Conservation (phyloP, 768 basidiomycete genomes). For the Antrodiella citrinella region DNA sequence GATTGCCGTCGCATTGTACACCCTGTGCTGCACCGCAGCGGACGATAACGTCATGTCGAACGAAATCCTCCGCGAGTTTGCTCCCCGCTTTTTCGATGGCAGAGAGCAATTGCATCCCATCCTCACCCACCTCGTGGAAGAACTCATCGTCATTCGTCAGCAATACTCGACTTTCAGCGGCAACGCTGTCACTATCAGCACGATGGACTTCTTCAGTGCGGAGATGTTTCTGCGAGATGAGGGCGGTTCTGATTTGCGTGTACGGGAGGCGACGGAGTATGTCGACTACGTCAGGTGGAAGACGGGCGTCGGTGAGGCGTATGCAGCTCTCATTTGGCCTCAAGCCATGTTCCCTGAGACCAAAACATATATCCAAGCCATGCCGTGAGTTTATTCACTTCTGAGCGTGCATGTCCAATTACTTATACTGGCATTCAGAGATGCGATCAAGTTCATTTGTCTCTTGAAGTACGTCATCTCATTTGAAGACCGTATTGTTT, state of each 20-base stretch:
- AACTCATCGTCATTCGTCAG: conserved; percentile 22
- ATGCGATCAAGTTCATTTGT: conserved; percentile 2
- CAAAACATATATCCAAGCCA: conserved; percentile 27
- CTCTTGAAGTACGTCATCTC: background rate
- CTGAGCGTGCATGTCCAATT: background rate
- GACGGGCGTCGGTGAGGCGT: conserved; percentile 30
- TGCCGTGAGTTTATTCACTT: conserved; percentile 22
- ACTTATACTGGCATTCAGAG: background rate
- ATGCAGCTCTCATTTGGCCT: conserved; percentile 28
- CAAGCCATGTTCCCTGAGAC: conserved; percentile 23
- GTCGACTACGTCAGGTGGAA: conserved; percentile 19
- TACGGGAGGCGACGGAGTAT: conserved; percentile 19
- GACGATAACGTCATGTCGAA: conserved; percentile 29
- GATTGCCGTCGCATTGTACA: conserved; percentile 32
- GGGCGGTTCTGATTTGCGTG: conserved; percentile 17
- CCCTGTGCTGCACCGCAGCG: conserved; percentile 27
- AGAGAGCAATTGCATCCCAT: conserved; percentile 22
- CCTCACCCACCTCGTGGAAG: conserved; percentile 26
- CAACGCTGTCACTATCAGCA: conserved; percentile 29
- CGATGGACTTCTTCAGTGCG: conserved; percentile 28
- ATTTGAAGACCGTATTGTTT: background rate
- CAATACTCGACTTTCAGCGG: conserved; percentile 23
- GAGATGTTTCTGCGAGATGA: conserved; percentile 26
- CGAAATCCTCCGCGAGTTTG: conserved; percentile 26
- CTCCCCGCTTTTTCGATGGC: conserved; percentile 22